Evolutionary conservation across 371 early-diverging fungal species (phyloP), one percentile per base, ranked within the genome.

Genomic region (Gilbertella persicaria): DNA sequence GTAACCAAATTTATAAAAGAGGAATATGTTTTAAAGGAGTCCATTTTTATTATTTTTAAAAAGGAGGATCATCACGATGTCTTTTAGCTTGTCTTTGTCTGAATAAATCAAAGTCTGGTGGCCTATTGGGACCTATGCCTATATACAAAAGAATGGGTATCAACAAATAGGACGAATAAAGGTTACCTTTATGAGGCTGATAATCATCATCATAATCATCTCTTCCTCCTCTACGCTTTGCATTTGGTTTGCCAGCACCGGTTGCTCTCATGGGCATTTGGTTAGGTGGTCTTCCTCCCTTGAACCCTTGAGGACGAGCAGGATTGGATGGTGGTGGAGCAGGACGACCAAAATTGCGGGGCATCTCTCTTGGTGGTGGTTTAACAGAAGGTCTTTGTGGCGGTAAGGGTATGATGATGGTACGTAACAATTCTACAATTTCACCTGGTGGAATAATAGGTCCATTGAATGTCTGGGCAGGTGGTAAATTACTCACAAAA

Each of bases 71-170:
- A 50, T 76, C 77, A 64, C 78, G 56, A 49, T 74, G 78, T 58
- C 75, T 56, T 44, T 83, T 83, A 19, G 68, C 73, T 57, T 85
- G 85, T 56, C 85, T 63, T 46, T 75, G 67, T 50, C 85, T 68
- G 51, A 82, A 85, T 3, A 83, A 41, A 58, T 85, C 85, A 58
- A 69, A 82, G 40, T 83, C 80, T 33, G 85, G 85, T 38, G 85
- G 83, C 37, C 83, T 73, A 49, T 85, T 85, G 19, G 74, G 79
- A 6, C 76, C 79, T 62, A 74, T 75, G 21, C 80, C 79, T 75
- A 58, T 16, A 38, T 28, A 16, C 45, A 36, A 37, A 28, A 30
- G 25, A 33, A 23, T 16, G 19, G 33, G 13, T 37, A n/a, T n/a
- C n/a, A n/a, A n/a, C n/a, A n/a, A n/a, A n/a, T n/a, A 37, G 41